phyloP scores from a whole-genome alignment of 108 stramenopile species.

The Nitzschia palea region DNA sequence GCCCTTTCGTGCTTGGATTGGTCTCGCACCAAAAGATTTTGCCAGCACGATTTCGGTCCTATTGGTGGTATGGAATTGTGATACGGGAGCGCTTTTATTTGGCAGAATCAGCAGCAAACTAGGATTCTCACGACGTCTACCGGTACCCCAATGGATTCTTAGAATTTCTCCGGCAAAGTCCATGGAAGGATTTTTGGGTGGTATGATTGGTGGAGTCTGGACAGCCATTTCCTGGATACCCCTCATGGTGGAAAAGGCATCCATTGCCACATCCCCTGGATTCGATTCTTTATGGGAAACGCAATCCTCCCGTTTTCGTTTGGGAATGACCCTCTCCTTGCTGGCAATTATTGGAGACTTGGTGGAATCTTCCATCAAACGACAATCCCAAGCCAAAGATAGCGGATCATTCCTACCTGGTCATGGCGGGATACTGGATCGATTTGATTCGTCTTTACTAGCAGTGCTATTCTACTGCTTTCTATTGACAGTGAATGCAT shows the following conservation, averaged over 20 bases:
- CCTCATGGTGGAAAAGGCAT: constrained; percentile 9
- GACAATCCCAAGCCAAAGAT: constrained; percentile 65
- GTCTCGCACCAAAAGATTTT: constrained; percentile 32
- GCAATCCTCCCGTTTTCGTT: constrained; percentile 24
- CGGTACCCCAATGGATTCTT: constrained; percentile 29
- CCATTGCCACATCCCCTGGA: neutral
- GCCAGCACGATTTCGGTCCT: constrained; percentile 50
- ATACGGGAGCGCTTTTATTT: constrained; percentile 73
- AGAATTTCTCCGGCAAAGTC: constrained; percentile 51
- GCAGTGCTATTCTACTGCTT: constrained; percentile 58
- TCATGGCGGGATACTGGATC: constrained; percentile 85
- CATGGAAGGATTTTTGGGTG: constrained; percentile 49
- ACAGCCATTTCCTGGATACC: constrained; percentile 36
- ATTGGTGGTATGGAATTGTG: constrained; percentile 79
- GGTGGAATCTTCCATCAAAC: constrained; percentile 76
- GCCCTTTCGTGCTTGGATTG: constrained; percentile 63
- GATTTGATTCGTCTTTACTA: constrained; percentile 78
- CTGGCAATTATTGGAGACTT: constrained; percentile 79
- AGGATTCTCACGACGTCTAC: constrained; percentile 4
- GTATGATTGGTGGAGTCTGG: constrained; percentile 35
- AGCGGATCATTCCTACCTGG: constrained; percentile 74
- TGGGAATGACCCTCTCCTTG: constrained; percentile 58
- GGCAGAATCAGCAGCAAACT: constrained; percentile 51
- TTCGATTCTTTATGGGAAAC: constrained; percentile 9
- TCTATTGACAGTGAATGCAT: too few species aligned